These are phyloP conservation scores for Amoebophrya sp. DNA, from an alignment of 169 alveolate species.

Conservation along the genomic window DNA sequence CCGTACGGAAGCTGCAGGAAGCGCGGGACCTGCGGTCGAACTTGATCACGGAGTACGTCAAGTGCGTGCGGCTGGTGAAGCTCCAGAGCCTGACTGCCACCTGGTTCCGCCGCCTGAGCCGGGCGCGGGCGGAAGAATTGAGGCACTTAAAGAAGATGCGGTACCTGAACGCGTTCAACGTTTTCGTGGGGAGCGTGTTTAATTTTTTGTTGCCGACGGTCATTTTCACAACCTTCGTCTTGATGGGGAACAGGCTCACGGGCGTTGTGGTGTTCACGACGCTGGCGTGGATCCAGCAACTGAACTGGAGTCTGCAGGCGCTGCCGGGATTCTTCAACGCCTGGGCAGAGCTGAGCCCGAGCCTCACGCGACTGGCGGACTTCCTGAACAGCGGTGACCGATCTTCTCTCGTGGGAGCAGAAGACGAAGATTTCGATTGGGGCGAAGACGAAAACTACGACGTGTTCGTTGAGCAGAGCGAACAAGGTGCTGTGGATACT, in stretches of 20 bases:
- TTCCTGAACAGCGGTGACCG: background rate
- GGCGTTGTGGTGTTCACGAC: background rate
- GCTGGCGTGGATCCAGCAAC: background rate
- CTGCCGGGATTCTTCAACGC: background rate
- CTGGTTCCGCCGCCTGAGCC: background rate
- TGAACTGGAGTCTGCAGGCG: background rate
- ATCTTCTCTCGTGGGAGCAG: background rate
- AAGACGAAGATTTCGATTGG: background rate
- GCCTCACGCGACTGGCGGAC: background rate
- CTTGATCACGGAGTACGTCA: background rate
- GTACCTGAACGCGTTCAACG: background rate
- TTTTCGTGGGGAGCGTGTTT: background rate
- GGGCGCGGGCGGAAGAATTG: background rate
- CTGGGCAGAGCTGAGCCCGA: background rate
- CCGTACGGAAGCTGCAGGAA: background rate
- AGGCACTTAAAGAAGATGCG: background rate
- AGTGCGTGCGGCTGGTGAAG: background rate
- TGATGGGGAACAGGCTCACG: background rate
- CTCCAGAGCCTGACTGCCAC: background rate
- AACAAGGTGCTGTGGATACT: background rate
- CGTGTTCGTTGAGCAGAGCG: background rate
- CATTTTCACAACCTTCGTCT: background rate
- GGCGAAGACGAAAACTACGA: background rate
- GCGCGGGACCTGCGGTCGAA: background rate
- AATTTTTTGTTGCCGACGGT: background rate